Conservation (phyloP, 2,329 filamentous ascomycete species). For the Blastomyces percursus region DNA sequence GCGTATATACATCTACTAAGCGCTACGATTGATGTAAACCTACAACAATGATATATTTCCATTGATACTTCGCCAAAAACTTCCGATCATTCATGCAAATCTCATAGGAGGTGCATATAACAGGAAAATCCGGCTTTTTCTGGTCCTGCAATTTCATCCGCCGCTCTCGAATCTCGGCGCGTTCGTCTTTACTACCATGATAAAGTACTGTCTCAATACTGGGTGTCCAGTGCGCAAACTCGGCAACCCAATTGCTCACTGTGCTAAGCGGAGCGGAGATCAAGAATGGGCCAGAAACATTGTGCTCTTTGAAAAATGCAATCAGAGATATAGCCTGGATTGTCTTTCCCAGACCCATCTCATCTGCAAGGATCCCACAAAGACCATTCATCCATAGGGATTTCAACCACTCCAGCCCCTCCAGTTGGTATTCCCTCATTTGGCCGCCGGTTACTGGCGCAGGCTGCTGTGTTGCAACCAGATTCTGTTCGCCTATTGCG, state of each 20-base stretch:
- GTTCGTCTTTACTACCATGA: slow-evolving; percentile 69
- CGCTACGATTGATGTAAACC: slow-evolving; percentile 18
- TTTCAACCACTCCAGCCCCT: slow-evolving; percentile 87
- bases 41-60: slow-evolving; percentile 95
- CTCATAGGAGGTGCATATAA: slow-evolving; percentile 91
- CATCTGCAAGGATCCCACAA: slow-evolving; percentile 82
- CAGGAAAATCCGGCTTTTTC: slow-evolving; percentile 62
- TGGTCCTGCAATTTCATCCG: slow-evolving; percentile 57
- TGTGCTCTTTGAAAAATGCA: slow-evolving; percentile 76
- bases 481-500: slow-evolving; percentile 52
- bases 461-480: slow-evolving; percentile 76
- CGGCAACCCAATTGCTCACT: slow-evolving; percentile 88
- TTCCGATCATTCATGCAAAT: slow-evolving; percentile 88
- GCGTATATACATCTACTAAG: neutral
- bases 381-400: slow-evolving; percentile 77
- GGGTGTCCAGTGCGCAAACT: slow-evolving; percentile 85
- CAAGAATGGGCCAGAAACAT: slow-evolving; percentile 78
- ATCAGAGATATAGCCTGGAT: slow-evolving; percentile 83
- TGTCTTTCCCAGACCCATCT: slow-evolving; percentile 91
- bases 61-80: slow-evolving; percentile 69
- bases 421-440: slow-evolving; percentile 90
- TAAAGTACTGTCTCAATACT: slow-evolving; percentile 81
- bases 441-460: slow-evolving; percentile 72
- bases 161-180: slow-evolving; percentile 64
- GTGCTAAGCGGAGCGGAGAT: slow-evolving; percentile 87